Conservation (phyloP, 768 basidiomycete genomes). For the Rhodotorula taiwanensis region DNA sequence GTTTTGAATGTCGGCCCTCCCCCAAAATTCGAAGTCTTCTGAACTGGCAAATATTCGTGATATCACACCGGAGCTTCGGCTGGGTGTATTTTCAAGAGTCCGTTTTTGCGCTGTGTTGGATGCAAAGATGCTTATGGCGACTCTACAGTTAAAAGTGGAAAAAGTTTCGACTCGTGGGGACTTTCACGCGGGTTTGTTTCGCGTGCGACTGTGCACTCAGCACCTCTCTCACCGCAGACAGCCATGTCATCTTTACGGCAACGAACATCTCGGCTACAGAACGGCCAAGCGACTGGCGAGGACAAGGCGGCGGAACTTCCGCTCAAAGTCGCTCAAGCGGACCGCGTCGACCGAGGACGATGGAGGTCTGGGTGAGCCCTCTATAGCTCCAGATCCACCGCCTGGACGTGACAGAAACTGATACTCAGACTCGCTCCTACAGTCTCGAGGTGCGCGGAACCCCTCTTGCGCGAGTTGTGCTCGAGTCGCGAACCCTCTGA, state of each 20-base stretch:
- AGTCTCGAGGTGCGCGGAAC: slow-evolving; percentile 16
- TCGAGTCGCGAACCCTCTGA: not conserved
- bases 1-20: not conserved
- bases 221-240: not conserved
- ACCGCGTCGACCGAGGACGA: slow-evolving; percentile 30
- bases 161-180: too few relatives aligned
- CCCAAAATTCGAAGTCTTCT: too few relatives aligned
- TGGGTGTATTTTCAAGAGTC: too few relatives aligned
- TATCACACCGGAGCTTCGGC: too few relatives aligned
- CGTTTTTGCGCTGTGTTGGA: too few relatives aligned
- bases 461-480: not conserved
- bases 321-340: not conserved
- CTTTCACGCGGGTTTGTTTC: too few relatives aligned
- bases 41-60: too few relatives aligned
- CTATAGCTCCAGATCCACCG: too few relatives aligned
- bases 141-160: too few relatives aligned
- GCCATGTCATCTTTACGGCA: not conserved
- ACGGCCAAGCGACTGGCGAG: slow-evolving; percentile 3
- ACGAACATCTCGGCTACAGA: not conserved
- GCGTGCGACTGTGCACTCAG: too few relatives aligned
- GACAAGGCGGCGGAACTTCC: not conserved
- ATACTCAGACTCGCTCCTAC: not conserved
- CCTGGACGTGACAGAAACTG: too few relatives aligned
- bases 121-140: too few relatives aligned
- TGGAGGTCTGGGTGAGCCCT: slow-evolving; percentile 19